Conservation (phyloP, 768 basidiomycete genomes). For the Tylopilus vinaceipallidus region DNA sequence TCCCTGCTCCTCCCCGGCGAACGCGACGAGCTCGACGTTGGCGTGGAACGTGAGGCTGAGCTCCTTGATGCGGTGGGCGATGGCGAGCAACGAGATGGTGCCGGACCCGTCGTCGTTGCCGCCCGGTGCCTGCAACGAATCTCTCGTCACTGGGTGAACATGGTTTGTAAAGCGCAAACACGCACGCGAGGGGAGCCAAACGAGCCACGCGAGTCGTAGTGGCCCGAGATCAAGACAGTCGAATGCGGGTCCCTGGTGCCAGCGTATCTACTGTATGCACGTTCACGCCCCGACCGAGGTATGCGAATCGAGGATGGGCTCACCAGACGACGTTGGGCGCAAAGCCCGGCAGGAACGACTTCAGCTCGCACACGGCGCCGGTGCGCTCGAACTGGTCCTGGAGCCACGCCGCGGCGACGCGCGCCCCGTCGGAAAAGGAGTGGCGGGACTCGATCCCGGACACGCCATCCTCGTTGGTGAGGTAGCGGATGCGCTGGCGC, state of each 20-base stretch:
- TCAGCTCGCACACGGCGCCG: conserved; percentile 71
- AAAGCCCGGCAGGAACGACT: conserved; percentile 67
- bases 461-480: conserved; percentile 79
- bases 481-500: conserved; percentile 68
- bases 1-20: conserved; percentile 93
- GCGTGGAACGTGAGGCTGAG: conserved; percentile 67
- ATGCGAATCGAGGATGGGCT: no score
- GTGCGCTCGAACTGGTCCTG: conserved; percentile 68
- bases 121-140: conserved; percentile 38
- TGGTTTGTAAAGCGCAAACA: background rate
- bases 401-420: conserved; percentile 38
- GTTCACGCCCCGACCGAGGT: no score
- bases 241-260: conserved; percentile 46
- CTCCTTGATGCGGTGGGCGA: conserved; percentile 71
- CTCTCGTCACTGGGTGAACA: background rate
- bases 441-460: conserved; percentile 80
- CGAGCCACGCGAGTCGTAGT: conserved; percentile 90
- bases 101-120: conserved; percentile 66
- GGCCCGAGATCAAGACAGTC: conserved; percentile 75
- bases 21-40: conserved; percentile 78
- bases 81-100: conserved; percentile 70
- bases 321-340: conserved; percentile 91
- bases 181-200: conserved; percentile 67
- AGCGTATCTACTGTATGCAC: conserved; percentile 54
- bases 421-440: conserved; percentile 70